Base-by-base conservation (phyloP, 2,329 filamentous ascomycete species). In the Arthrobotrys sphaeroides region DNA sequence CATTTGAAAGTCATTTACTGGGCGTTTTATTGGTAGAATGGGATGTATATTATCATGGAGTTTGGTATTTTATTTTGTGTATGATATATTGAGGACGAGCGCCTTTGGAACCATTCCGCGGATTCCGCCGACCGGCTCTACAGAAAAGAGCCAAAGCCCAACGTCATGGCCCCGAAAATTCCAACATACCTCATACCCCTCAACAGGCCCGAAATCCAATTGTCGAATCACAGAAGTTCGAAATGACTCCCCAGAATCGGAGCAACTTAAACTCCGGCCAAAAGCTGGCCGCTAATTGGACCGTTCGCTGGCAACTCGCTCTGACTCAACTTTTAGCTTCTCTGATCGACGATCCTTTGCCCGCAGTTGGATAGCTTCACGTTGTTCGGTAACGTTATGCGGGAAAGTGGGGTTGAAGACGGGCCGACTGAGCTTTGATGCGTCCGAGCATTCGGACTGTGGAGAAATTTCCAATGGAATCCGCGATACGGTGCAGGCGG, bases 371-470 rank as follows among this genome's bases (percentile, higher is more conserved):
- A 43, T 59, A 28, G 53, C 22, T 18, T 18, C 20, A 26, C n/a
- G 36, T 28, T 51, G 45, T 10, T 59, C 33, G 22, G 9, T 59
- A 61, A 61, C 55, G 55, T 61, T 61, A 61, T 38, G 55, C 55
- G 20, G 38, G 24, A 61, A 43, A 45, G 38, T 45, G 55, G 36
- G 55, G 55, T 24, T 33, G 22, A 2, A 22, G 28, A 20, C 5
- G 24, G 5, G 36, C 36, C n/a, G n/a, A n/a, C 36, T 5, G 36
- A 40, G n/a, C 16, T 40, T n/a, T n/a, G 10, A n/a, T 40, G 31
- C 7, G 31, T 33, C 43, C 43, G 20, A 47, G 28, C 24, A 20
- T 26, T 26, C n/a, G n/a, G n/a, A n/a, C n/a, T n/a, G n/a, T n/a
- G n/a, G n/a, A n/a, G n/a, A n/a, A n/a, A n/a, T n/a, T n/a, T n/a